phyloP scores from a whole-genome alignment of 352 stramenopile species.

The Globisporangium uncinulatum region DNA sequence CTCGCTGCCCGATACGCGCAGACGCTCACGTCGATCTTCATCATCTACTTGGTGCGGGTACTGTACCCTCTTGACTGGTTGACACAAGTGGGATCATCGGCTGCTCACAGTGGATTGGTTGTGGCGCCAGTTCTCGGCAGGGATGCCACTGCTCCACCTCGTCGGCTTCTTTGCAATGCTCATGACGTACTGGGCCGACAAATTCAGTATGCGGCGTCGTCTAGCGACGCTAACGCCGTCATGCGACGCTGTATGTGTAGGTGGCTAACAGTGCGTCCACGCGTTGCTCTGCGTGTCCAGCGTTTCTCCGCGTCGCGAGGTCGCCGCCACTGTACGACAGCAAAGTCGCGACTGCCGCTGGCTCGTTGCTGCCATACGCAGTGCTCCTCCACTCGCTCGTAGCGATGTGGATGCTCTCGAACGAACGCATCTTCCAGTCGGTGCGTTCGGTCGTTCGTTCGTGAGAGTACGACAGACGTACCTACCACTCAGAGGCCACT shows the following conservation, averaged over 20 bases:
- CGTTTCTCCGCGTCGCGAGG: constrained; percentile 65
- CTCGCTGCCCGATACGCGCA: constrained; percentile 65
- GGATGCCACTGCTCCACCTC: constrained; percentile 74
- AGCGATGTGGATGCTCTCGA: constrained; percentile 86
- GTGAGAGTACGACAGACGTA: no score
- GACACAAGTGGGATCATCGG: not conserved
- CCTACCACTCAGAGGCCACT: constrained; percentile 1
- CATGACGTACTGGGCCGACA: constrained; percentile 82
- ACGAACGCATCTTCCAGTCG: constrained; percentile 77
- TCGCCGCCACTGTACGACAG: constrained; percentile 69
- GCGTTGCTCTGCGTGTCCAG: constrained; percentile 12
- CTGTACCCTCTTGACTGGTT: not conserved
- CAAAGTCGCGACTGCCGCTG: constrained; percentile 52
- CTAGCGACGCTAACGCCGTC: no score
- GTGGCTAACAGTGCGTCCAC: no score
- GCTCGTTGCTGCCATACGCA: constrained; percentile 63
- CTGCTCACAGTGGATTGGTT: not conserved
- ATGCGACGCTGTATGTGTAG: constrained; percentile 9
- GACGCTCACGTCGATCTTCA: constrained; percentile 78
- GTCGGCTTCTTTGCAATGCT: constrained; percentile 68
- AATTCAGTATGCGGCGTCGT: constrained; percentile 58
- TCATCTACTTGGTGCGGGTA: constrained; percentile 59
- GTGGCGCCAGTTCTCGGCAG: constrained; percentile 55
- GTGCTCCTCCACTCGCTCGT: constrained; percentile 69
- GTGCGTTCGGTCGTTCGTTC: constrained; percentile 10